Evolutionary conservation across 768 basidiomycete genomes (phyloP), one percentile per base, ranked within the genome.

Genomic region (Russula dissimulans): DNA sequence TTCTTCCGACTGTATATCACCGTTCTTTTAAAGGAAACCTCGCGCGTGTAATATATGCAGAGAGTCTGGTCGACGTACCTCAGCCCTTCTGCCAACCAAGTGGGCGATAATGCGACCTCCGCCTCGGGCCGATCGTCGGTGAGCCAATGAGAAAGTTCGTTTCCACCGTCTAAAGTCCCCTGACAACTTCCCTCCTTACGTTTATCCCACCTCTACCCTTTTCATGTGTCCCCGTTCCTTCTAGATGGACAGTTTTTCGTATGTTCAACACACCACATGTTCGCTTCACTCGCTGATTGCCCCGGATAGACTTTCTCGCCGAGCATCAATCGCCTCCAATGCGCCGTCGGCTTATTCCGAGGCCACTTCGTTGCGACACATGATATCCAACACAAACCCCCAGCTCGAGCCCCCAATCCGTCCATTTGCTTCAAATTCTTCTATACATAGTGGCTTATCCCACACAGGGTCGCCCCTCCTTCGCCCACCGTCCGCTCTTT

Each of bases 1-100:
- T 38, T 49, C 32, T 12, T 17, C 42, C 15, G 10, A 31, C 31
- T 54, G 31, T 15, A 29, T 17, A 7, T n/a, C 45, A 5, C 18
- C 48, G 41, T 32, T 42, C n/a, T 34, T 44, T 46, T 43, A 42
- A 26, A 26, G 22, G 22, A 26, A 26, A 26, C 17, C 51, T 11
- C 22, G 8, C n/a, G 10, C 4, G 49, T 36, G 44, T 26, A 65
- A 62, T 69, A 49, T 45, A 52, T 81, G 79, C 77, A 81, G 65
- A 75, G 78, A 31, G 72, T 79, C 54, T 81, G 81, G 80, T 80
- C 79, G 32, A 77, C 75, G 10, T 82, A 82, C 67, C 75, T 81
- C 17, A 75, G 76, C 66, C 57, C 65, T 36, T 57, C 58, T 43
- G 66, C 48, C 52, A 54, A 67, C 57, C 57, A 48, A 18, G 39